Percentiles rank a stretch among this genome's conserved stretches.
Conservation (phyloP, 495 filamentous ascomycete genomes). For the Achaetomiella virescens region DNA sequence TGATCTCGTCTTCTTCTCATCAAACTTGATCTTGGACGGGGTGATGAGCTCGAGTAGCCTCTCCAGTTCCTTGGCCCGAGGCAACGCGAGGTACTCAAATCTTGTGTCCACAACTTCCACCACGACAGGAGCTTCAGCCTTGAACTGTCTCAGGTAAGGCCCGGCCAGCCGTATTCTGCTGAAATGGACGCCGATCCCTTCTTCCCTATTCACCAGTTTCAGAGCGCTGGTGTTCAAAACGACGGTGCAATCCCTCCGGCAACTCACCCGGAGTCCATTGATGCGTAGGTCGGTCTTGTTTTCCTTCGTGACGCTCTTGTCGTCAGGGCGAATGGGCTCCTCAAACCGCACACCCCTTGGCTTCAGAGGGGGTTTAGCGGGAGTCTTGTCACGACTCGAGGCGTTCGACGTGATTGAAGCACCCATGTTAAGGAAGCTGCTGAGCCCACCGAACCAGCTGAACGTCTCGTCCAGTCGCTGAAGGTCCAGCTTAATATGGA, state of each 20-base stretch:
- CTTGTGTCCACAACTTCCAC: slow-evolving; percentile 55
- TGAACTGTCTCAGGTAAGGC: slow-evolving; percentile 49
- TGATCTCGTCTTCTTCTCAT: slow-evolving; percentile 83
- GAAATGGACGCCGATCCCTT: slow-evolving; percentile 62
- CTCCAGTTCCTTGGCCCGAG: slow-evolving; percentile 74
- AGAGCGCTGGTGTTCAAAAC: slow-evolving; percentile 68
- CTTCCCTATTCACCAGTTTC: slow-evolving; percentile 66
- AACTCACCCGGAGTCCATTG: slow-evolving; percentile 67
- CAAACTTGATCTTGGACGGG: slow-evolving; percentile 87
- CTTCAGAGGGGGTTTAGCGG: slow-evolving; percentile 33
- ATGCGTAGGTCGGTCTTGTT: slow-evolving; percentile 70
- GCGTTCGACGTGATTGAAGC: slow-evolving; percentile 73
- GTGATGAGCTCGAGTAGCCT: slow-evolving; percentile 78
- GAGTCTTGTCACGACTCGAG: slow-evolving; percentile 42
- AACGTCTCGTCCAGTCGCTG: slow-evolving; percentile 80
- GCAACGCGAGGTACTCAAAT: slow-evolving; percentile 65
- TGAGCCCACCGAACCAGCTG: slow-evolving; percentile 84
- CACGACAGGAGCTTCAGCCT: slow-evolving; percentile 45
- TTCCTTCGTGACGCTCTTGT: slow-evolving; percentile 40
- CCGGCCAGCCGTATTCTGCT: slow-evolving; percentile 69
- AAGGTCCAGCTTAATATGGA: slow-evolving; percentile 72
- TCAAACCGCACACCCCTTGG: slow-evolving; percentile 72
- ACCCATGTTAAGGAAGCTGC: slow-evolving; percentile 81
- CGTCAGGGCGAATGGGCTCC: slow-evolving; percentile 41
- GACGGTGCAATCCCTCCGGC: slow-evolving; percentile 67